Percentiles rank a stretch among this genome's conserved stretches.
These are phyloP conservation scores for Aegle marmelos DNA, from an alignment of 345 rosid genomes.

Conservation along the genomic window DNA sequence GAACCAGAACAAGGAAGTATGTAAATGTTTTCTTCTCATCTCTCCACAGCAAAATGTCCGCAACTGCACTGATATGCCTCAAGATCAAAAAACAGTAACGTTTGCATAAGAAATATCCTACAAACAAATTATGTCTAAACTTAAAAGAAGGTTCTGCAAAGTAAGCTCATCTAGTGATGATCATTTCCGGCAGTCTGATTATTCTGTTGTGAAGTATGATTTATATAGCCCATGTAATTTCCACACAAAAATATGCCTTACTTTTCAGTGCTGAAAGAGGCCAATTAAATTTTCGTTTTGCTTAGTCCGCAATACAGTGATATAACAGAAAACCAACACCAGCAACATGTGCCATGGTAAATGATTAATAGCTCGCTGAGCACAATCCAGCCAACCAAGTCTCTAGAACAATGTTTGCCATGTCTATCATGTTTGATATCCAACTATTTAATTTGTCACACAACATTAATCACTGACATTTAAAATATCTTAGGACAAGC, in stretches of 20 bases:
- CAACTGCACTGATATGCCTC: conserved; percentile 55
- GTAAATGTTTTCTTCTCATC: conserved; percentile 78
- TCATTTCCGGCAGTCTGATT: not conserved
- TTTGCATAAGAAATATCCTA: not conserved
- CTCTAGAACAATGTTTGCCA: not conserved
- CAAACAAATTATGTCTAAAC: not conserved
- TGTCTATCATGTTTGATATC: not conserved
- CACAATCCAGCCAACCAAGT: not conserved
- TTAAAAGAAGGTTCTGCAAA: not conserved
- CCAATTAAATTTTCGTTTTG: not conserved
- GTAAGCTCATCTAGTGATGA: not conserved
- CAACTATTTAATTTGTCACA: not conserved
- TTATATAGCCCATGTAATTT: not conserved
- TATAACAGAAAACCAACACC: not conserved
- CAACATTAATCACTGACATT: no score
- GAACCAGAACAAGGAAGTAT: conserved; percentile 47
- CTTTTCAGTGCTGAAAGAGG: not conserved
- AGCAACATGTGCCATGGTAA: not conserved
- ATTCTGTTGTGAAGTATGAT: not conserved
- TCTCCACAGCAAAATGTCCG: conserved; percentile 88
- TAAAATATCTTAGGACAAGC: not conserved
- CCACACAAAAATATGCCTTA: not conserved
- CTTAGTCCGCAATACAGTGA: not conserved
- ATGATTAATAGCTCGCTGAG: not conserved
- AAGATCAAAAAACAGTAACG: conserved; percentile 8